Percentiles rank a stretch among this genome's conserved stretches.
These are phyloP conservation scores for Exserohilum rostratum DNA, from an alignment of 2,329 filamentous ascomycete genomes.

Conservation along the genomic window DNA sequence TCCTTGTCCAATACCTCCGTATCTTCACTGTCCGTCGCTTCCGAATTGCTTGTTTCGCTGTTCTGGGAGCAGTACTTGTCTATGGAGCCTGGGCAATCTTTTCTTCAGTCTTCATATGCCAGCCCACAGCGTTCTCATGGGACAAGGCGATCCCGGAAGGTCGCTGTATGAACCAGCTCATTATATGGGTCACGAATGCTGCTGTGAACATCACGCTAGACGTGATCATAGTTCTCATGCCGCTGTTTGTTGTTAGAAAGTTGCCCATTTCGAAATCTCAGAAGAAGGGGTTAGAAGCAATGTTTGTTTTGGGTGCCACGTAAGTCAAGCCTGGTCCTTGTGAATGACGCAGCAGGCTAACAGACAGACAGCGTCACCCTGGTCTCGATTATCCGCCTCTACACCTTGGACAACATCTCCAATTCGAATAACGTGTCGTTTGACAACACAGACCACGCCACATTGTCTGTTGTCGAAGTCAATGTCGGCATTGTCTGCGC, in stretches of 20 bases:
- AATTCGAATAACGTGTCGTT: conserved; percentile 40
- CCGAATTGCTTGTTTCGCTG: conserved; percentile 33
- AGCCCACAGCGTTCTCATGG: conserved; percentile 43
- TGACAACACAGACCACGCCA: conserved; percentile 41
- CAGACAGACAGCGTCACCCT: conserved; percentile 34
- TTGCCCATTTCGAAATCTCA: conserved; percentile 43
- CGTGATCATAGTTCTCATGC: conserved; percentile 41
- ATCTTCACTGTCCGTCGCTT: conserved; percentile 40
- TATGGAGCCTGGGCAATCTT: conserved; percentile 41
- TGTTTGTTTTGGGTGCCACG: conserved; percentile 49
- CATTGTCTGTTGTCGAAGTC: conserved; percentile 41
- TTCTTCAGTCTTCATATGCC: conserved; percentile 44
- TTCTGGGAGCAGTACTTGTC: conserved; percentile 33
- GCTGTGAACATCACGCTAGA: conserved; percentile 43
- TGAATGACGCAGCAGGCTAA: conserved; percentile 8
- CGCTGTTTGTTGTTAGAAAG: conserved; percentile 37
- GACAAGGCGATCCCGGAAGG: conserved; percentile 32
- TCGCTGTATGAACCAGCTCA: conserved; percentile 37
- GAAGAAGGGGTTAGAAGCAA: conserved; percentile 44
- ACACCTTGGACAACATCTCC: conserved; percentile 35
- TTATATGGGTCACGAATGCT: conserved; percentile 41
- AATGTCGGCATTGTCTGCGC: conserved; percentile 46
- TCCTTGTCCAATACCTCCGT: conserved; percentile 41
- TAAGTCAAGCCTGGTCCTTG: conserved; percentile 25
- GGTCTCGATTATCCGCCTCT: conserved; percentile 44